These are phyloP conservation scores for Fraxinus baroniana DNA, from an alignment of 305 asterid genomes.

Conservation along the genomic window DNA sequence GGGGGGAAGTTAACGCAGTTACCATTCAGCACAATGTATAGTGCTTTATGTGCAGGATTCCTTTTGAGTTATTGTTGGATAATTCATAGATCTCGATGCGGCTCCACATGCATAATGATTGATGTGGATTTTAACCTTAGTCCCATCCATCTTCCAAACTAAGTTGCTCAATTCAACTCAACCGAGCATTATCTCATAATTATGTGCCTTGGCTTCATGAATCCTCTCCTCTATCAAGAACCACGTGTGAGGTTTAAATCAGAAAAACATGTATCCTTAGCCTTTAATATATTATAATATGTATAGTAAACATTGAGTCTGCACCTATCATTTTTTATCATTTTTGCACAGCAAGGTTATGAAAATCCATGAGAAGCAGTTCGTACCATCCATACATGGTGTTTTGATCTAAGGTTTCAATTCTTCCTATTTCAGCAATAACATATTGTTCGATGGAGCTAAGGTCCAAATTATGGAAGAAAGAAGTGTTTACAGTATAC, in stretches of 20 bases:
- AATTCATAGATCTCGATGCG: constrained; percentile 1
- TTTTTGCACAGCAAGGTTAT: too few relatives aligned
- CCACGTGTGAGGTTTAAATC: neutral
- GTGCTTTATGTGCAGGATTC: neutral
- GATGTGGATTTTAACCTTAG: constrained; percentile 16
- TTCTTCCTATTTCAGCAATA: too few relatives aligned
- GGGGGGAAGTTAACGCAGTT: neutral
- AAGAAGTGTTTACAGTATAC: neutral
- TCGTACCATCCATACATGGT: too few relatives aligned
- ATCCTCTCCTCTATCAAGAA: neutral
- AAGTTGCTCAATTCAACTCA: neutral
- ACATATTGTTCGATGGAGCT: too few relatives aligned
- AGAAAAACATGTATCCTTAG: neutral
- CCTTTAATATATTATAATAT: neutral
- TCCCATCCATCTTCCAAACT: constrained; percentile 20
- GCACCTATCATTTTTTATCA: too few relatives aligned
- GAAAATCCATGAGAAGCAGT: too few relatives aligned
- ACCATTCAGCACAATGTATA: neutral
- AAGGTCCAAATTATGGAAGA: too few relatives aligned
- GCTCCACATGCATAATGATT: neutral
- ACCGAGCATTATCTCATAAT: neutral
- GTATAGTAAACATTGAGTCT: neutral
- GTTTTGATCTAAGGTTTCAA: too few relatives aligned
- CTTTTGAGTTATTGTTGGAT: neutral
- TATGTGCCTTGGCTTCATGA: neutral